Base-by-base conservation (phyloP, 176 grass and related monocot genomes). In the Hordeum marinum region DNA sequence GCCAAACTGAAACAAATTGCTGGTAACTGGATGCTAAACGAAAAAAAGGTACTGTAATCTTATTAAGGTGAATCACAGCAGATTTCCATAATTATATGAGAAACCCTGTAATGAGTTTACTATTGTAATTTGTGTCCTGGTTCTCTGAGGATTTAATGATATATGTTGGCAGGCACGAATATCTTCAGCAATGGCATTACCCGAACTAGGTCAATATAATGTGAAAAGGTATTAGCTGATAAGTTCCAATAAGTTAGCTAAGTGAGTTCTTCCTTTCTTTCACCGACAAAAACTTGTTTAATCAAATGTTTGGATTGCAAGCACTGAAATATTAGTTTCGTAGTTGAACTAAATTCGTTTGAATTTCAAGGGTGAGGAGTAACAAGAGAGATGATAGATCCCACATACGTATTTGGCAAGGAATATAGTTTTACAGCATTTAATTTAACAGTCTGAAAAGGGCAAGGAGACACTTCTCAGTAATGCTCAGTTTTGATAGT, bases 401-500 rank as follows among this genome's bases (percentile, higher is more conserved):
- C 2, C 35, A 39, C 6, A 74, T n/a, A n/a, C n/a, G n/a, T 65
- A 15, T 14, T 29, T 75, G 78, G 23, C 76, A 86, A 11, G n/a
- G 12, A 48, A 21, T 41, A 83, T n/a, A 71, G 3, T 55, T 55
- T 55, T 20, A 55, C 52, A 55, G 17, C 18, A 21, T 20, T 55
- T 55, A 55, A 63, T 74, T 58, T 61, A n/a, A 73, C 52, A 24
- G 20, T 85, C 4, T 11, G 4, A 63, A 52, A 48, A 50, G 37
- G 14, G 29, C 55, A 80, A 80, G 66, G 41, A 71, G 48, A 15
- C 15, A 37, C 26, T 23, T 73, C 50, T 36, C 12, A 8, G n/a
- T 63, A 50, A 62, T 46, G 46, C 39, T 81, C 39, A 69, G 50
- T 85, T 89, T 64, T 63, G 50, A 58, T 40, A 35, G 34, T 54